These are phyloP conservation scores for Cryptococcus hybrid DNA, from an alignment of 1,284 basidiomycete species.

Conservation along the genomic window DNA sequence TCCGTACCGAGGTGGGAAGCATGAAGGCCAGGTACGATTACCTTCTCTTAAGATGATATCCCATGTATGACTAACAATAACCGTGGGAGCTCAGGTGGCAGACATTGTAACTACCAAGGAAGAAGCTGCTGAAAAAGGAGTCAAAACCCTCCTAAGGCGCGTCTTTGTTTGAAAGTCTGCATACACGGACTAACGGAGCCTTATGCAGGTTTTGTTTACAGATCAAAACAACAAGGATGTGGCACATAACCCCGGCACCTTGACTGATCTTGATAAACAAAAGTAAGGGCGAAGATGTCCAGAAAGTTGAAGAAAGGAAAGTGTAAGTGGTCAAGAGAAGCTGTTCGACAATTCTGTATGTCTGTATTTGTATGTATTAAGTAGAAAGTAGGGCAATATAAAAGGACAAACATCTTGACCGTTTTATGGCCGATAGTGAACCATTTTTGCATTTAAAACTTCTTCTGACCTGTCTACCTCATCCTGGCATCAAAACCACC, in stretches of 20 bases:
- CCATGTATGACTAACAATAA: not conserved
- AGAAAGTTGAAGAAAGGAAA: not conserved
- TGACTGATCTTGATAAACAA: not conserved
- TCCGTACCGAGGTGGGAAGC: conserved; percentile 1
- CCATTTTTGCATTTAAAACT: conserved; percentile 7
- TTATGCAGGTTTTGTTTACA: not conserved
- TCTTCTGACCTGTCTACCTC: too few species aligned
- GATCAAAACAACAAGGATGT: not conserved
- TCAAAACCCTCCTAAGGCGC: conserved; percentile 4
- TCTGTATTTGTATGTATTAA: too few species aligned
- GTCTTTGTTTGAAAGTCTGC: not conserved
- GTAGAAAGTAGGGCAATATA: too few species aligned
- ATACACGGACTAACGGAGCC: not conserved
- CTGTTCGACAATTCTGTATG: too few species aligned
- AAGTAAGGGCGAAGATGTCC: not conserved
- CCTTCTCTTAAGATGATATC: too few species aligned
- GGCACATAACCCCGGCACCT: not conserved
- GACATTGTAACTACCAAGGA: conserved; percentile 3
- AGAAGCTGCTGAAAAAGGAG: not conserved
- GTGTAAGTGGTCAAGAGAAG: too few species aligned
- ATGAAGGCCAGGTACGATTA: not conserved
- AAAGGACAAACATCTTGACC: not conserved
- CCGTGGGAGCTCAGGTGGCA: not conserved
- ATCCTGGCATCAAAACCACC: too few species aligned
- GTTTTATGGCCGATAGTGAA: conserved; percentile 6